Evolutionary conservation across 2,329 filamentous ascomycete species (phyloP).

Genomic region (Didymella pinodella): DNA sequence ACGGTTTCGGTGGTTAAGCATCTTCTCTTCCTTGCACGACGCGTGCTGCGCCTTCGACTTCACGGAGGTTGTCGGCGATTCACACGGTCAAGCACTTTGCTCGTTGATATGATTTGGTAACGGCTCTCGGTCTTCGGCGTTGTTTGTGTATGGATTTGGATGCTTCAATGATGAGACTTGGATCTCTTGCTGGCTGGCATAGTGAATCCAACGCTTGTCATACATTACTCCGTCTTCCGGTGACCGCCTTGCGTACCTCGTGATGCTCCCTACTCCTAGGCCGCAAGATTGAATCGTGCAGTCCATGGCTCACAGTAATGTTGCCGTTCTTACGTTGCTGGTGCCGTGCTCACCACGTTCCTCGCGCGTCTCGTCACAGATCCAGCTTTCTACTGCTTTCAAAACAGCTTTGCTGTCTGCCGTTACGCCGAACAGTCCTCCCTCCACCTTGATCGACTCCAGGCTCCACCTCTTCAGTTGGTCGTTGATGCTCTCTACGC

Average conservation of each 20-base stretch:
- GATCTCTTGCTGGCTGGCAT: conserved; percentile 32
- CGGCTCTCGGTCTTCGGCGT: conserved; percentile 45
- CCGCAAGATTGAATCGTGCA: too few relatives aligned
- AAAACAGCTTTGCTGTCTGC: conserved; percentile 31
- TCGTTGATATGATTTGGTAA: conserved; percentile 40
- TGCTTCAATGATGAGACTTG: conserved; percentile 38
- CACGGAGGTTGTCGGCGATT: conserved; percentile 60
- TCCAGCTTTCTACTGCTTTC: conserved; percentile 37
- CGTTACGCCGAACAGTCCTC: conserved; percentile 43
- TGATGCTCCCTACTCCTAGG: background rate
- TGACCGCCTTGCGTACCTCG: background rate
- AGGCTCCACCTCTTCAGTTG: conserved; percentile 43
- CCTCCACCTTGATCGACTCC: conserved; percentile 38
- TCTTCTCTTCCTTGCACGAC: conserved; percentile 29
- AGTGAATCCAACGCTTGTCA: conserved; percentile 40
- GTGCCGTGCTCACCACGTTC: background rate
- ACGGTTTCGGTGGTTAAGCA: conserved; percentile 86
- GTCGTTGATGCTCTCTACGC: conserved; percentile 44
- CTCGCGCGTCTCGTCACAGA: conserved; percentile 4
- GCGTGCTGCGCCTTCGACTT: conserved; percentile 22
- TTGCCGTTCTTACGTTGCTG: background rate
- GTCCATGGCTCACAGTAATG: background rate
- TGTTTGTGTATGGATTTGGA: conserved; percentile 37
- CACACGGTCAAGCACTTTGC: conserved; percentile 33
- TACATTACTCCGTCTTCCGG: background rate